Base-by-base conservation (phyloP, 306 rosid species). In the Corylus americana region DNA sequence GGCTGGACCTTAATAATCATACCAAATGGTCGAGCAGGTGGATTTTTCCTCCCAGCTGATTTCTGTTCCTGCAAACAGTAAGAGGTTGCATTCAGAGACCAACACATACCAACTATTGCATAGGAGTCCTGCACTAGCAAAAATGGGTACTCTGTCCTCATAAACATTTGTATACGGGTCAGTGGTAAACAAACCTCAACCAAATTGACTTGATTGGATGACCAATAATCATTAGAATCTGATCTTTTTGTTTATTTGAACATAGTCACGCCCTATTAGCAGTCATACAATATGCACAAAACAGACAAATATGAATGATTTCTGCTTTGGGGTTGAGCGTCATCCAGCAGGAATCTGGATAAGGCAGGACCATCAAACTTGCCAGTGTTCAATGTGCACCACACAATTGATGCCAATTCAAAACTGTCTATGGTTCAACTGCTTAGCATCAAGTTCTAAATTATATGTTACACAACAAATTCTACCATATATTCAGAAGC, bases 1-100 rank as follows among this genome's bases (percentile, higher is more conserved):
- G 96, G 93, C 89, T 87, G 90, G 70, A 92, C 97, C 83, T 89
- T 95, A 66, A 95, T 82, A 37, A 91, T 77, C 94, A 92, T 86
- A 74, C 87, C 76, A 58, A 86, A 76, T 16, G 93, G 87, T 16
- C 77, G 88, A 22, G 91, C 29, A 35, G 86, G 25, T 22, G 25
- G 25, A 22, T 22, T 22, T 22, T 22, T 22, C 25, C 25, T 22
- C 25, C 25, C 25, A 22, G 25, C 25, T 22, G 25, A 22, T 22
- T 22, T 22, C 25, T 22, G 22, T 22, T 22, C 22, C 22, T 22
- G 25, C 25, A 22, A 22, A 22, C 25, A 22, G 25, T 22, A 22
- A 22, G 0, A 22, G 25, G 25, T 22, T 22, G 25, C 25, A 0
- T 22, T 22, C 25, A 22, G 25, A 22, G 25, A 22, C 25, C 25